phyloP scores from a whole-genome alignment of 1,139 yeast genomes.

The Debaryomycetaceae sp. region DNA sequence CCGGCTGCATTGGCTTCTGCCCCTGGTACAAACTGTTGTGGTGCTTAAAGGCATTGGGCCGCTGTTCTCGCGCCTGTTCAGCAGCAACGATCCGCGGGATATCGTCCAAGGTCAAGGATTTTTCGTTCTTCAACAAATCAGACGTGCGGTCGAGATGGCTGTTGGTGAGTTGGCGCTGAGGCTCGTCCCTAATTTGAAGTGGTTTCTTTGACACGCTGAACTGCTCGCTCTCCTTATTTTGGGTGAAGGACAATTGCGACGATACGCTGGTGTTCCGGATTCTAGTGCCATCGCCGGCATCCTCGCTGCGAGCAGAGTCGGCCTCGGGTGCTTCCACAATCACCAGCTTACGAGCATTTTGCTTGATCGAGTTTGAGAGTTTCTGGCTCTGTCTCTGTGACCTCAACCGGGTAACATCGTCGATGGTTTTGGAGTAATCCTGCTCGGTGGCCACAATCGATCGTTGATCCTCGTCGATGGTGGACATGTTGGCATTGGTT shows the following conservation, averaged over 20 bases:
- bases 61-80: slow-evolving; percentile 89
- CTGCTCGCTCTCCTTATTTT: slow-evolving; percentile 28
- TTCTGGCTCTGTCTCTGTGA: slow-evolving; percentile 70
- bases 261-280: slow-evolving; percentile 12
- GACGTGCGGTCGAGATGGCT: slow-evolving; percentile 51
- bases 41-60: slow-evolving; percentile 81
- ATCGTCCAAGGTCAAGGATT: slow-evolving; percentile 87
- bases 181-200: slow-evolving; percentile 44
- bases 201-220: slow-evolving; percentile 31
- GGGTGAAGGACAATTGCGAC: slow-evolving; percentile 19
- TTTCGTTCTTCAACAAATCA: slow-evolving; percentile 71
- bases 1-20: slow-evolving; percentile 33
- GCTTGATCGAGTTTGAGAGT: slow-evolving; percentile 51
- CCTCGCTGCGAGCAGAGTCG: slow-evolving; percentile 27
- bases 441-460: slow-evolving; percentile 21
- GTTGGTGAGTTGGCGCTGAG: slow-evolving; percentile 28
- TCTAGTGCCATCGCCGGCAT: slow-evolving; percentile 13
- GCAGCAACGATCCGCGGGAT: slow-evolving; percentile 96
- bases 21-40: slow-evolving; percentile 47
- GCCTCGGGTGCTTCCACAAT: slow-evolving; percentile 52
- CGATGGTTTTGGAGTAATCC: slow-evolving; percentile 63
- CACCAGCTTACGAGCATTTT: slow-evolving; percentile 43
- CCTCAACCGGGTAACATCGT: slow-evolving; percentile 74
- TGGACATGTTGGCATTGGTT: slow-evolving; percentile 10
- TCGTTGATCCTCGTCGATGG: slow-evolving; percentile 15